Percentiles rank a stretch among this genome's conserved stretches.
These are phyloP conservation scores for Ormosia semicastrata DNA, from an alignment of 306 rosid species.

Conservation along the genomic window DNA sequence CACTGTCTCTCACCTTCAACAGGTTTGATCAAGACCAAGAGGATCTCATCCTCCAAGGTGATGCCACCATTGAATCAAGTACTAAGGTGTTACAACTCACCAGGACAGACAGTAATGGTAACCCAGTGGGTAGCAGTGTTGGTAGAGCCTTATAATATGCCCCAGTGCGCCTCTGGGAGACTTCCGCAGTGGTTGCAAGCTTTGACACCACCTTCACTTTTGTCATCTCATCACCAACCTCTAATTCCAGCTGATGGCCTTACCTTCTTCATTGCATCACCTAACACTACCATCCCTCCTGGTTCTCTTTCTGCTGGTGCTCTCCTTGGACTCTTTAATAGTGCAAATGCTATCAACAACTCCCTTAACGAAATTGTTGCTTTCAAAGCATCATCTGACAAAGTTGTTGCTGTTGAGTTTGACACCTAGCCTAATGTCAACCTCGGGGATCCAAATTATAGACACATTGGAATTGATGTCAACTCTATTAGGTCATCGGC, in stretches of 20 bases:
- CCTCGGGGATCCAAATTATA: constrained; percentile 16
- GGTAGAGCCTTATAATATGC: neutral
- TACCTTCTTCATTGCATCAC: constrained; percentile 16
- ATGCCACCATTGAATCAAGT: neutral
- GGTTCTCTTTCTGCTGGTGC: neutral
- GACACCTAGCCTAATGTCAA: neutral
- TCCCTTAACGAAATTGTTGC: neutral
- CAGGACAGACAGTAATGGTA: neutral
- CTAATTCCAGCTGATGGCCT: neutral
- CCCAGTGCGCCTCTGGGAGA: constrained; percentile 23
- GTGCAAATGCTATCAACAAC: neutral
- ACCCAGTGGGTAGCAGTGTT: neutral
- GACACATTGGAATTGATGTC: constrained; percentile 24
- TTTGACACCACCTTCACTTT: constrained; percentile 23
- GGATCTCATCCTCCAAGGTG: neutral
- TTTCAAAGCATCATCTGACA: too few species aligned
- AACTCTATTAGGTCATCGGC: neutral
- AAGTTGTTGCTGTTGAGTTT: constrained; percentile 33
- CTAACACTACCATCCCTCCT: neutral
- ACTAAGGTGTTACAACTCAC: neutral
- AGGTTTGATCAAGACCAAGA: neutral
- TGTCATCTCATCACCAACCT: neutral
- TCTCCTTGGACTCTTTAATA: neutral
- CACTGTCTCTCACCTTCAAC: neutral
- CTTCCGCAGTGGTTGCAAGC: neutral